Base-by-base conservation (phyloP, 1,284 basidiomycete genomes). In the Tremellales sp. region DNA sequence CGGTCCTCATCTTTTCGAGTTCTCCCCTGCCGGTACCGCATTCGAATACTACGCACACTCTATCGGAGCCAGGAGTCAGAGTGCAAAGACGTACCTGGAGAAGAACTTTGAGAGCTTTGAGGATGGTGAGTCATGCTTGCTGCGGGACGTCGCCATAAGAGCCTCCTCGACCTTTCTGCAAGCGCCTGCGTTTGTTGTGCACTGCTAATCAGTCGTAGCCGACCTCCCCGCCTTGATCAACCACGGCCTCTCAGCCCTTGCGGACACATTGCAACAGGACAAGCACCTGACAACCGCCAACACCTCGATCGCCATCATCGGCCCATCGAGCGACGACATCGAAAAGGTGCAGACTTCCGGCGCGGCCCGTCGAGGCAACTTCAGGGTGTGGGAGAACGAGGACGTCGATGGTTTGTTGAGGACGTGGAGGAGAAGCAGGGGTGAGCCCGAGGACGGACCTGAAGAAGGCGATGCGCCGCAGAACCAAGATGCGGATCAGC, bases 21-120 rank as follows among this genome's bases (percentile, higher is more conserved):
- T 99, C 77, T 92, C 89, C 1, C 96, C 96, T 0, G 89, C 93
- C 0, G 96, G 96, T 24, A 96, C 91, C 68, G 91, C 91, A 44
- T 97, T 94, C 71, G 96, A 98, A 75, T 99, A 97, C 78, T 92
- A 86, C 70, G 96, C 96, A 40, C 96, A 97, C 84, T 93, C 90
- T 25, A 97, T 99, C 72, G 96, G 96, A 45, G 96, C 96, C 15
- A 83, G 96, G 43, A 90, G 86, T 73, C 96, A 98, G 76, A 93
- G 89, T 62, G 94, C 96, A 48, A 98, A 97, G 78, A 99, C 96
- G 7, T 98, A 98, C 72, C 80, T 99, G 25, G 96, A 99, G 79
- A 87, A 87, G 72, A 85, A 97, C 70, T 93, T 84, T 65, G 87
- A 91, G 68, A 82, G 81, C 61, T 97, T 98, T 68, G 78, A 80